Evolutionary conservation across 805 yeast species (phyloP).

Genomic region (Saturnispora mendoncae): DNA sequence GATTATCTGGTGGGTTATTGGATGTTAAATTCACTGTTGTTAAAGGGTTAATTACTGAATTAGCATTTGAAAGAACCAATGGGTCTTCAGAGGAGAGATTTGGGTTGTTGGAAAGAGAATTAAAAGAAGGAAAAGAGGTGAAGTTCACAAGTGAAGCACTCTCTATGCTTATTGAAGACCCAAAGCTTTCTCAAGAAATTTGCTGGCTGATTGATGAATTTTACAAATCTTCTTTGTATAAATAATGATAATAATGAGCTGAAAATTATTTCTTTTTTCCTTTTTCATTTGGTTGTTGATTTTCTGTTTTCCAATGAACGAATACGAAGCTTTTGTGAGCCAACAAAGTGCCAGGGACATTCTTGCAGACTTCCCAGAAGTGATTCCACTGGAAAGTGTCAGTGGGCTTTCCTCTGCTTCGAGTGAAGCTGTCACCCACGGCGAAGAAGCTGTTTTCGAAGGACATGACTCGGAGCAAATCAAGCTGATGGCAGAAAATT

Average conservation of each 20-base stretch:
- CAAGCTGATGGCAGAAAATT: slow-evolving; percentile 89
- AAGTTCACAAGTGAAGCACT: slow-evolving; percentile 19
- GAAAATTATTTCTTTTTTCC: slow-evolving; percentile 6
- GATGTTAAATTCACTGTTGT: slow-evolving; percentile 37
- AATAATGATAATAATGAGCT: slow-evolving; percentile 10
- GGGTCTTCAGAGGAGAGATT: slow-evolving; percentile 13
- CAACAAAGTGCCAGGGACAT: slow-evolving; percentile 42
- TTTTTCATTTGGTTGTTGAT: not conserved
- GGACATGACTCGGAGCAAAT: slow-evolving; percentile 96
- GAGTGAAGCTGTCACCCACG: slow-evolving; percentile 17
- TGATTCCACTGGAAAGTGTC: slow-evolving; percentile 52
- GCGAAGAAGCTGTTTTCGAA: slow-evolving; percentile 43
- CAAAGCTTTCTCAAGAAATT: slow-evolving; percentile 13
- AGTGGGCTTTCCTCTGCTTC: slow-evolving; percentile 47
- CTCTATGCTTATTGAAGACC: slow-evolving; percentile 11
- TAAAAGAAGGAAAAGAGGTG: slow-evolving; percentile 10
- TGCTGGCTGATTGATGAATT: slow-evolving; percentile 25
- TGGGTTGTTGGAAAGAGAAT: slow-evolving; percentile 8
- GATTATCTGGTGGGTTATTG: slow-evolving; percentile 27
- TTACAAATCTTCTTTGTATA: not conserved
- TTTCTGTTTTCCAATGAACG: slow-evolving; percentile 7
- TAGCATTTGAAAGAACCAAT: slow-evolving; percentile 10
- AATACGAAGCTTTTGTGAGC: slow-evolving; percentile 47
- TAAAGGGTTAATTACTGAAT: slow-evolving; percentile 32
- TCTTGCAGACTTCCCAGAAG: slow-evolving; percentile 52